phyloP scores from a whole-genome alignment of 768 basidiomycete species.

The Boletellus ananiceps region DNA sequence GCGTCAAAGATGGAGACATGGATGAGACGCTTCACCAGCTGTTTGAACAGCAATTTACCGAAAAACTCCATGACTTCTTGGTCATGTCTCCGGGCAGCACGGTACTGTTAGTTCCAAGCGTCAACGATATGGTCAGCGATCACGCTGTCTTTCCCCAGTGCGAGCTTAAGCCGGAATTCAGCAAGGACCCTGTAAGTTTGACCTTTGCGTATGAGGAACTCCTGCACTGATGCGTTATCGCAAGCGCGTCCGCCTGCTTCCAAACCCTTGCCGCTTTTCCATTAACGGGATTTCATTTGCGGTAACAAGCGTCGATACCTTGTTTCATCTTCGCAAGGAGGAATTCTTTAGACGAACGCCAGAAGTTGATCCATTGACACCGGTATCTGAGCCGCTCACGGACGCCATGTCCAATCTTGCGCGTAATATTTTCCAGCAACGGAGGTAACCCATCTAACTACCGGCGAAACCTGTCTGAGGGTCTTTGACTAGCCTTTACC shows the following conservation, averaged over 20 bases:
- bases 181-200: slow-evolving; percentile 48
- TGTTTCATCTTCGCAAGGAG: slow-evolving; percentile 87
- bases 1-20: slow-evolving; percentile 70
- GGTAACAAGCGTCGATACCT: slow-evolving; percentile 76
- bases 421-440: slow-evolving; percentile 79
- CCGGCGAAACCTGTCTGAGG: neutral
- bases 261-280: slow-evolving; percentile 85
- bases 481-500: slow-evolving; percentile 71
- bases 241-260: slow-evolving; percentile 73
- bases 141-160: slow-evolving; percentile 87
- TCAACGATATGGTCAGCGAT: slow-evolving; percentile 72
- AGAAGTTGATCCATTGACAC: slow-evolving; percentile 49
- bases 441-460: slow-evolving; percentile 50
- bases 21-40: slow-evolving; percentile 60
- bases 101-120: slow-evolving; percentile 76
- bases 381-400: slow-evolving; percentile 42
- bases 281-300: slow-evolving; percentile 81
- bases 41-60: slow-evolving; percentile 62
- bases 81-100: slow-evolving; percentile 61
- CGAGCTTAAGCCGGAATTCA: slow-evolving; percentile 44
- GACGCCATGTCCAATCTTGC: slow-evolving; percentile 79
- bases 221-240: neutral
- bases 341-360: slow-evolving; percentile 67
- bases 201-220: neutral
- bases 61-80: slow-evolving; percentile 54